Evolutionary conservation across 139 green algal species (phyloP), one percentile per base, ranked within the genome.

Genomic region (Chlamydomonas asymmetrica): DNA sequence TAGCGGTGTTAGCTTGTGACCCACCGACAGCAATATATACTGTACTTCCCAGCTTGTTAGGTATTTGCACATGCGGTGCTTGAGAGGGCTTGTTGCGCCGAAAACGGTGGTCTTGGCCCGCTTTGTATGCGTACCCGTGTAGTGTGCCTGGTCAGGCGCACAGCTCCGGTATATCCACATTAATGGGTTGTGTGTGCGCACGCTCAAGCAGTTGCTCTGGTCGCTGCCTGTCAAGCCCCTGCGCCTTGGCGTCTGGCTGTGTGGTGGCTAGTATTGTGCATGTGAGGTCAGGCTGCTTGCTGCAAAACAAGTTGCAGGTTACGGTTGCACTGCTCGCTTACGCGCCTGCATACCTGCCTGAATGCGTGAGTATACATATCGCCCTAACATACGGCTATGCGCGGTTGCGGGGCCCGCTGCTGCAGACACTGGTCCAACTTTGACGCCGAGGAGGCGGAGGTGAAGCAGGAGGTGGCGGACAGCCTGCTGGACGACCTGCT

Each of bases 401-500:
- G 16, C 59, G 18, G 29, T 49, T 71, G 25, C 38, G 50, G 22
- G 16, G 13, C 38, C 10, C 66, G 39, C 57, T 59, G 73, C 48
- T 9, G 69, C 74, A 61, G 73, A 68, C 35, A 52, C 0, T 82
- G 81, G 72, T 25, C 31, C 39, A 76, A 75, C 52, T n/a, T 74
- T 16, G 25, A 63, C 3, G 66, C 73, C 31, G 81, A 83, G 54
- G 81, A 83, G 63, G 81, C 66, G 18, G 76, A 79, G 39, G 45
- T 87, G 57, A 80, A 84, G 62, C 52, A 80, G 16, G 76, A 83
- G 72, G 61, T 84, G 34, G 66, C 57, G 20, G 74, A 81, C 13
- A 31, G 41, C 20, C 76, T 85, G 37, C 78, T 63, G 66, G 59
- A 37, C 1, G 79, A 80, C n/a, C 73, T 84, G 43, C 25, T 84